A percentile compares a stretch with the other conserved stretches of the same genome.
Conservation (phyloP, 2,329 filamentous ascomycete genomes). For the Mariannaea sp. region DNA sequence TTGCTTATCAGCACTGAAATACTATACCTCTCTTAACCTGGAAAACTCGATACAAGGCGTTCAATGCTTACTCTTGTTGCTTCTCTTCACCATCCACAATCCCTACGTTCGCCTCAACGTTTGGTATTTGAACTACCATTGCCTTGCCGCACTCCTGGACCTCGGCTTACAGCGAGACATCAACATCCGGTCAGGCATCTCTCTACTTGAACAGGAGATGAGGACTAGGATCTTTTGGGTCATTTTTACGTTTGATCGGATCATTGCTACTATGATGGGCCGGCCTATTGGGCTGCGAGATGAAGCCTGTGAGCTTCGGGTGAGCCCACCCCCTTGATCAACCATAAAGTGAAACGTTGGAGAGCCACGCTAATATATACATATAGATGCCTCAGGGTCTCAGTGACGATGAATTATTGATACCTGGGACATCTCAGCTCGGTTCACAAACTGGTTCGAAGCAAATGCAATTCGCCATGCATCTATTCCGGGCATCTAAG, state of each 20-base stretch:
- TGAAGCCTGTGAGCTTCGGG: constrained; percentile 58
- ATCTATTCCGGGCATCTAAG: constrained; percentile 52
- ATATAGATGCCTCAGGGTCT: constrained; percentile 39
- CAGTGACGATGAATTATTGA: constrained; percentile 28
- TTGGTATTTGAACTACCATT: constrained; percentile 62
- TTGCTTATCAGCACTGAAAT: constrained; percentile 52
- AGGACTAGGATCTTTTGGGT: constrained; percentile 61
- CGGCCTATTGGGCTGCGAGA: constrained; percentile 59
- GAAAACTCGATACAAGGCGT: constrained; percentile 55
- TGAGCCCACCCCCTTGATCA: constrained; percentile 31
- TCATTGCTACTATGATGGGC: constrained; percentile 60
- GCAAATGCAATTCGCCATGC: constrained; percentile 50
- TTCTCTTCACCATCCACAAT: constrained; percentile 57
- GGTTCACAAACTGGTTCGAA: background rate
- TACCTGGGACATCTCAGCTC: background rate
- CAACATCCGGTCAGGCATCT: constrained; percentile 48
- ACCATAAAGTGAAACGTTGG: accelerated
- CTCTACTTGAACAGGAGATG: constrained; percentile 57
- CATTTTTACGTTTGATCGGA: constrained; percentile 56
- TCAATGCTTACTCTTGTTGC: constrained; percentile 52
- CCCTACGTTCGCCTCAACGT: constrained; percentile 54
- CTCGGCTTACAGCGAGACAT: constrained; percentile 57
- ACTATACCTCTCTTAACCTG: constrained; percentile 52
- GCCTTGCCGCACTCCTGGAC: constrained; percentile 55
- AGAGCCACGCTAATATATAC: constrained; percentile 18